Base-by-base conservation (phyloP, 805 yeast species). In the Myxozyma monticola region DNA sequence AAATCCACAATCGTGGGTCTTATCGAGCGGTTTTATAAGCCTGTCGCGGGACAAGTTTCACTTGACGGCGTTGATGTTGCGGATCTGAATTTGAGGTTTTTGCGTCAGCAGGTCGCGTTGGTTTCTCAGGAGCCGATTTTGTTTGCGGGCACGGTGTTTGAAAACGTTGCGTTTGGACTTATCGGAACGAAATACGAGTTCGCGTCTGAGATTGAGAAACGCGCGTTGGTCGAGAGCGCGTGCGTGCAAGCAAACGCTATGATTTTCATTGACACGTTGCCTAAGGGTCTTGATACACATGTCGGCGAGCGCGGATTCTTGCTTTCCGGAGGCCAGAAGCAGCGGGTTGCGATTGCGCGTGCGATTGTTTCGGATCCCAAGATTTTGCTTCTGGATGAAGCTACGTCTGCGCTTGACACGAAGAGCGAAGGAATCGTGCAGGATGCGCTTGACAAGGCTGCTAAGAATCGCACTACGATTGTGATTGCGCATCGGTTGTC, bases 81-180 rank as follows among this genome's bases (percentile, higher is more conserved):
- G 24, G 75, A 75, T 15, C 62, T 81, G 45, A 78, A 78, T 57
- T 68, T 81, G 42, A 77, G 78, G 34, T 70, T 73, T 59, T 74
- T 77, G 64, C 66, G 86, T 38, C 64, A 72, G 15, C 76, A 76
- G 47, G 68, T 78, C 12, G 84, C 85, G 3, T 73, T 80, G 37
- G 87, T 81, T 9, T 81, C 77, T 51, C 87, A 82, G 63, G 85
- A 82, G 45, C 64, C 65, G 12, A 56, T 54, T 12, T 69, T 88
- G 42, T 88, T 88, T 71, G 87, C 88, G 63, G 93, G 87, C 47
- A 76, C 91, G 0, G 84, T 88, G 30, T 68, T 80, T 64, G 95
- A 88, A 61, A 88, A 88, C 62, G 80, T 88, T 31, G 74, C 88
- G 50, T 87, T 84, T 69, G 96, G 96, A 22, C 70, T 88, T 39